Base-by-base conservation (phyloP, 1,139 yeast species). In the Taiozyma onychis region DNA sequence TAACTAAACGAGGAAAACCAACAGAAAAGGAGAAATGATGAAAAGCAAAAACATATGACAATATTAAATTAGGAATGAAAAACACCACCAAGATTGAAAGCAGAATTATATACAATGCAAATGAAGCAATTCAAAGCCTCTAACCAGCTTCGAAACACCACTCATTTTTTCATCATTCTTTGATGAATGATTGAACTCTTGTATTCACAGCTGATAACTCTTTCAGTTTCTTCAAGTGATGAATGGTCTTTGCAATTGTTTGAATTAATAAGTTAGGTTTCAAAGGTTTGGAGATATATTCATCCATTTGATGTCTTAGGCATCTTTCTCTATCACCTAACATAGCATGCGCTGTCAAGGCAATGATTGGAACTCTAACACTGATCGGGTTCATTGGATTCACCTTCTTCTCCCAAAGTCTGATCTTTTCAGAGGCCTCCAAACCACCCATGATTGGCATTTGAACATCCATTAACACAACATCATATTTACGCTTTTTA, bases 371-470 rank as follows among this genome's bases (percentile, higher is more conserved):
- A 1, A 95, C 84, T 54, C 95, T 75, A 53, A 85, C 88, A 26
- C 79, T 76, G 46, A 85, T 70, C 48, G 72, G 68, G 44, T 57
- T 56, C 50, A 57, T 51, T 43, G 78, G 72, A 39, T 83, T 82
- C n/a, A 89, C 88, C 65, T 85, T 87, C 72, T 79, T 82, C 67
- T 88, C 96, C 95, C 95, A 88, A 65, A 85, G 89, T 60, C 96
- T 74, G 48, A 88, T 88, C 67, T 83, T 81, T 49, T 85, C 89
- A 1, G 96, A 88, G 4, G 96, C 95, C 65, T 88, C 96, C 66
- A 88, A 88, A 1, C 96, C 96, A 44, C 96, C 95, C 95, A 88
- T 88, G 16, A 88, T 89, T 13, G 96, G 96, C 96, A 88, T 88
- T 68, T 88, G 96, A 43, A 88, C 95, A 71, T 88, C 96, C 96